A percentile compares a stretch with the other conserved stretches of the same genome.
phyloP scores from a whole-genome alignment of 2,329 filamentous ascomycete species.

The Didymella exigua region DNA sequence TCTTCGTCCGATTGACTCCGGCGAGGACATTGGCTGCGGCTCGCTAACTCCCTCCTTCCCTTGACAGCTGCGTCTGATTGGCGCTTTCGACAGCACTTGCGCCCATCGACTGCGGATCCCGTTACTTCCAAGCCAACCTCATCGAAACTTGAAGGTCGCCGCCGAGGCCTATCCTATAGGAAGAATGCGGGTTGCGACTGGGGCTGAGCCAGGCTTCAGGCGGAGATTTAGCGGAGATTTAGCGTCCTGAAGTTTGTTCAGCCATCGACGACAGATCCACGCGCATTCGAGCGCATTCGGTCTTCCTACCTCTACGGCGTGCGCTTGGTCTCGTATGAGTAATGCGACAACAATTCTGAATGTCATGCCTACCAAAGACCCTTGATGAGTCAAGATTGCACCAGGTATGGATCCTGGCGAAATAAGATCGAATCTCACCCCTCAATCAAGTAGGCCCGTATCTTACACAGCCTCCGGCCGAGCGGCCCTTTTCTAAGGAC shows the following conservation, averaged over 20 bases:
- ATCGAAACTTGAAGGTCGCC: neutral
- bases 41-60: neutral
- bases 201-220: constrained; percentile 1
- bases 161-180: neutral
- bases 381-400: neutral
- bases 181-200: neutral
- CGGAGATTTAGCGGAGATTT: constrained; percentile 1
- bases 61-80: neutral
- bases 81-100: neutral
- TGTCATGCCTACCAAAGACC: neutral
- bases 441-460: neutral
- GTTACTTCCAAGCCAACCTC: neutral
- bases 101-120: neutral
- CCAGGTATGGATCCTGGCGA: neutral
- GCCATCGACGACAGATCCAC: neutral
- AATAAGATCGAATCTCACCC: neutral
- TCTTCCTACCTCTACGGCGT: neutral
- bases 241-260: neutral
- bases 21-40: no score
- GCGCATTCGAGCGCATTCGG: neutral
- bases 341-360: neutral
- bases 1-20: no score
- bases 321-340: neutral
- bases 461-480: constrained; percentile 6
- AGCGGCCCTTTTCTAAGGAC: neutral